Conservation (phyloP, 331 rosid species). For the Pyracantha coccinea region DNA sequence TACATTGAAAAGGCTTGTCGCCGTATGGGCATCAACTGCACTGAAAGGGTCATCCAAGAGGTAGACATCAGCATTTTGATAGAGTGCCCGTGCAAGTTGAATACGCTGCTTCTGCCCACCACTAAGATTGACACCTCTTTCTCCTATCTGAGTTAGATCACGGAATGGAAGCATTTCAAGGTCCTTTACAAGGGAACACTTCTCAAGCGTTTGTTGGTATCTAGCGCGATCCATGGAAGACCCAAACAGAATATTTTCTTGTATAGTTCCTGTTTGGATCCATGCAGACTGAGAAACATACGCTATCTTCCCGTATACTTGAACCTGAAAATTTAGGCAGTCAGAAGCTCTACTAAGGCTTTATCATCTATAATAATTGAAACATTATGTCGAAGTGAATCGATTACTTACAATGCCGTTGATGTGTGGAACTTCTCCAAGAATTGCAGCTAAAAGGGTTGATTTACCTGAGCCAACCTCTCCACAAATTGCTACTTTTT, state of each 20-base stretch:
- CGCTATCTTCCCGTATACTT: slow-evolving; percentile 38
- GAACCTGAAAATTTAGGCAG: neutral
- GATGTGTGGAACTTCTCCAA: slow-evolving; percentile 43
- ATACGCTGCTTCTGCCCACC: slow-evolving; percentile 46
- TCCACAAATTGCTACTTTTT: slow-evolving; percentile 62
- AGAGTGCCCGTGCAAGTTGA: slow-evolving; percentile 46
- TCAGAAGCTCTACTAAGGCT: no score
- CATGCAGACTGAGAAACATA: slow-evolving; percentile 63
- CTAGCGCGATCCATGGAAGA: slow-evolving; percentile 30
- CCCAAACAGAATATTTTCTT: slow-evolving; percentile 52
- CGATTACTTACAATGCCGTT: slow-evolving; percentile 14
- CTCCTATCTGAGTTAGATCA: slow-evolving; percentile 56
- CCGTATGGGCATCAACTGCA: slow-evolving; percentile 73
- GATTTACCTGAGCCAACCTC: slow-evolving; percentile 74
- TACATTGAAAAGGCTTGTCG: slow-evolving; percentile 49
- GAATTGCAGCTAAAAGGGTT: slow-evolving; percentile 53
- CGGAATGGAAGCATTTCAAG: slow-evolving; percentile 53
- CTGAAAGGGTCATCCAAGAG: slow-evolving; percentile 75
- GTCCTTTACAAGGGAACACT: slow-evolving; percentile 40
- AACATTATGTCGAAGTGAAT: slow-evolving; percentile 22
- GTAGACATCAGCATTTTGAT: slow-evolving; percentile 56
- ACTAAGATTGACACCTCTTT: slow-evolving; percentile 59
- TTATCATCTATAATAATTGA: no score
- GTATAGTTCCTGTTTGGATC: slow-evolving; percentile 51
- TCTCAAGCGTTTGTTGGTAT: slow-evolving; percentile 37